A percentile compares a stretch with the other conserved stretches of the same genome.
These are phyloP conservation scores for Pichia californica DNA, from an alignment of 805 yeast species.

Conservation along the genomic window DNA sequence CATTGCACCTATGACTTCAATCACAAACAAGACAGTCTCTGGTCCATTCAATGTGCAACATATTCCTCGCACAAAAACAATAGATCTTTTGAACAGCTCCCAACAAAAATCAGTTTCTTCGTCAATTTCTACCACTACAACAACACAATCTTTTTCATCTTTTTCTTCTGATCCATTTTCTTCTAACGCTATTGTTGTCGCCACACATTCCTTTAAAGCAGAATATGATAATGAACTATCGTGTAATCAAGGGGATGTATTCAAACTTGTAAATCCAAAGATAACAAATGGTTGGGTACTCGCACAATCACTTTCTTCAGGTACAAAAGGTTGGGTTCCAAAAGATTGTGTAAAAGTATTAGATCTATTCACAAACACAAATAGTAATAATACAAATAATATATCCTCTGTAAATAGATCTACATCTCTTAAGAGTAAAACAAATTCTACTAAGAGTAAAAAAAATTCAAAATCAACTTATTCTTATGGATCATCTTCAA, in stretches of 20 bases:
- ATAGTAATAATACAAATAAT: background rate
- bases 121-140: background rate
- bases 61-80: slow-evolving; percentile 10
- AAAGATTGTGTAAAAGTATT: slow-evolving; percentile 31
- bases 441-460: no score
- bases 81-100: no score
- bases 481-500: background rate
- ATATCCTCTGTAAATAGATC: no score
- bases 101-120: no score
- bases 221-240: slow-evolving; percentile 34
- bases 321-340: slow-evolving; percentile 46
- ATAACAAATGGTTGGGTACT: slow-evolving; percentile 47
- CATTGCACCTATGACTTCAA: background rate
- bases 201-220: slow-evolving; percentile 8
- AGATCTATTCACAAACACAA: slow-evolving; percentile 5
- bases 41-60: slow-evolving; percentile 18
- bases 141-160: background rate
- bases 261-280: slow-evolving; percentile 41
- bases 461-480: background rate
- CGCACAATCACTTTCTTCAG: slow-evolving; percentile 47
- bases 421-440: no score
- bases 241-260: slow-evolving; percentile 43
- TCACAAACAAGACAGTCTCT: slow-evolving; percentile 5
- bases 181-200: slow-evolving; percentile 8
- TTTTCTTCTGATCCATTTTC: background rate